A percentile compares a stretch with the other conserved stretches of the same genome.
Conservation (phyloP, 177 flowering plant species). For the Vitis hybrid region DNA sequence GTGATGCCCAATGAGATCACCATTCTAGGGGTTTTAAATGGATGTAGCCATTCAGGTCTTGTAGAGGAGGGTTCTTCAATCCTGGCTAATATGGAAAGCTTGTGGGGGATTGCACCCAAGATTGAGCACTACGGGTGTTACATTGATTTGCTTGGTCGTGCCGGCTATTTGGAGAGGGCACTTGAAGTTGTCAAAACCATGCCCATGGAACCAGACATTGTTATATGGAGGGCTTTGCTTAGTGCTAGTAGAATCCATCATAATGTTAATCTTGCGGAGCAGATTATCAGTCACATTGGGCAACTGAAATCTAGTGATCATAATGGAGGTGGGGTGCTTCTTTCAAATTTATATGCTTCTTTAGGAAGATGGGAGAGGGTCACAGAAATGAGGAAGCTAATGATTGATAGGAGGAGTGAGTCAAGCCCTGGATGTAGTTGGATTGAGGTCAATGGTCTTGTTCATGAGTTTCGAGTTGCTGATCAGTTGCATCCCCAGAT, state of each 20-base stretch:
- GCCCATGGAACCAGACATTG: constrained; percentile 47
- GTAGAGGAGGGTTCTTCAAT: constrained; percentile 45
- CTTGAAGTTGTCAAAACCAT: constrained; percentile 35
- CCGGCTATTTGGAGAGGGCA: constrained; percentile 49
- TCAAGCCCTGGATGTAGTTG: constrained; percentile 51
- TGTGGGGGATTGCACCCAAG: constrained; percentile 43
- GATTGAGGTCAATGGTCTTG: constrained; percentile 45
- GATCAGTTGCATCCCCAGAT: constrained; percentile 44
- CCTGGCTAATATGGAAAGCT: constrained; percentile 37
- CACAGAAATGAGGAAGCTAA: constrained; percentile 33
- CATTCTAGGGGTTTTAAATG: constrained; percentile 47
- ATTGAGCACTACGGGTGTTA: constrained; percentile 57
- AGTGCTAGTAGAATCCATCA: constrained; percentile 49
- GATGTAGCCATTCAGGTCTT: constrained; percentile 57
- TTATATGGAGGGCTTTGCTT: constrained; percentile 54
- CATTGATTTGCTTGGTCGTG: constrained; percentile 52
- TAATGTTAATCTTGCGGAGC: constrained; percentile 34
- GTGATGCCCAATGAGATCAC: constrained; percentile 44
- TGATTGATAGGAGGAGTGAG: constrained; percentile 24
- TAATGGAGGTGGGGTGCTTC: constrained; percentile 38
- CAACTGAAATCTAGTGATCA: constrained; percentile 17
- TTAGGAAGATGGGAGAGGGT: constrained; percentile 51
- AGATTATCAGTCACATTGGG: constrained; percentile 26
- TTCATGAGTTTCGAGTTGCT: constrained; percentile 49
- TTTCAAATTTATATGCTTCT: constrained; percentile 55